Evolutionary conservation across 441 rosid species (phyloP), one percentile per base, ranked within the genome.

Genomic region (Jatropha multifida): DNA sequence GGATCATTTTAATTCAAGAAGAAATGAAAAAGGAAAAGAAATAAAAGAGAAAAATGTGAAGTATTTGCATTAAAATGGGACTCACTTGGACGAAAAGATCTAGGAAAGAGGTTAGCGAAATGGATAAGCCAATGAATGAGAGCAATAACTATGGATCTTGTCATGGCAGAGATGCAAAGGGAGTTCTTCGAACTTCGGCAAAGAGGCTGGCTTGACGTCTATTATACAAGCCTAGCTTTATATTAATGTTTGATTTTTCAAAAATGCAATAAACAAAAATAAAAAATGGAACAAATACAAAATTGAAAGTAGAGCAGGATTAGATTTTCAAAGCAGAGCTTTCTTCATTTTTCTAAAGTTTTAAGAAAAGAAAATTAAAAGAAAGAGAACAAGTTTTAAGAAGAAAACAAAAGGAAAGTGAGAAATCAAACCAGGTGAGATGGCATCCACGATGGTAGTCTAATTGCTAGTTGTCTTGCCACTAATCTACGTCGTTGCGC

Each of bases 101-200:
- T 95, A 54, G 98, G 99, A 64, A 92, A 85, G 87, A 77, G 78
- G 27, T 95, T 93, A 15, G 93, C 93, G 65, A 82, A 75, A 81
- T 95, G 99, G 98, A 85, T 95, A 51, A 72, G 90, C 73, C 94
- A 88, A 52, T 96, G 88, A 17, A 95, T 95, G 98, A 86, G 83
- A 64, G 88, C 92, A 55, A 93, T 95, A 96, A 97, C 99, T 0
- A 76, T 48, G 1, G 96, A 93, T 82, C 90, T 95, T 64, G 96
- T 86, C 15, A 58, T 85, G 0, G 91, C 96, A 1, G 99, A 95
- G 93, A 77, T 80, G 20, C 87, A 87, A 66, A 94, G 96, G 38
- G 96, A 95, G 78, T 93, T 94, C 76, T 68, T 70, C 42, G 97
- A 93, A 88, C 71, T 92, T 18, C 85, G 81, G 78, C 98, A 92